A percentile compares a stretch with the other conserved stretches of the same genome.
Conservation (phyloP, 129 eudicot species). For the Centrapalus pauciflorus region DNA sequence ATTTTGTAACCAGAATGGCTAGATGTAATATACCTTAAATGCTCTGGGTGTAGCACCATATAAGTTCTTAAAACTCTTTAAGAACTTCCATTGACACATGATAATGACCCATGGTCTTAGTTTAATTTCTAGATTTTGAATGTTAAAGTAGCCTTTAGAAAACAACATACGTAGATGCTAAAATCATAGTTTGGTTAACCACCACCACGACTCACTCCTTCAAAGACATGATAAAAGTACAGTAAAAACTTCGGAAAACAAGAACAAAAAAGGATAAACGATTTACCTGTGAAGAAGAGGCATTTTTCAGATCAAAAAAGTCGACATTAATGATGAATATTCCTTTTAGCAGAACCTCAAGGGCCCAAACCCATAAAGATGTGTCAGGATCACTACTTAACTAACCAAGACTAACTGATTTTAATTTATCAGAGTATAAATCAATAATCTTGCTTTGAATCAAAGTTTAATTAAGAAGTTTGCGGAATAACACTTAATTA, state of each 20-base stretch:
- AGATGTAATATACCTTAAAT: too few species aligned
- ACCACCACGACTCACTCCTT: neutral
- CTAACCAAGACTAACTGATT: too few species aligned
- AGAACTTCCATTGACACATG: constrained; percentile 13
- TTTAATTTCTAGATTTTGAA: neutral
- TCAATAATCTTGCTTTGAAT: too few species aligned
- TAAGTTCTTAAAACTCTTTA: too few species aligned
- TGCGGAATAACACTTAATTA: too few species aligned
- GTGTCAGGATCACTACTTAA: too few species aligned
- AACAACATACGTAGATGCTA: constrained; percentile 9
- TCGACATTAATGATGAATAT: constrained; percentile 90
- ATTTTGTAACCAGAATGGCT: too few species aligned
- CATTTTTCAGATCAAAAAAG: constrained; percentile 74
- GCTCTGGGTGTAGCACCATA: too few species aligned
- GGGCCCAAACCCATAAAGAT: constrained; percentile 85
- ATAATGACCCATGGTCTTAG: constrained; percentile 4
- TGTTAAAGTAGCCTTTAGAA: neutral
- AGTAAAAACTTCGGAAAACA: neutral
- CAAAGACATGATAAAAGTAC: neutral
- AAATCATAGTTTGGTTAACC: constrained; percentile 21
- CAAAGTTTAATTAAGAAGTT: too few species aligned
- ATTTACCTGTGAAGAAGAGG: constrained; percentile 58
- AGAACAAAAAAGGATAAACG: neutral
- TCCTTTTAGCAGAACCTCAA: constrained; percentile 77
- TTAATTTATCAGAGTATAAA: too few species aligned